Evolutionary conservation across 2,329 filamentous ascomycete species (phyloP).

Genomic region (Gnomoniopsis sp.): DNA sequence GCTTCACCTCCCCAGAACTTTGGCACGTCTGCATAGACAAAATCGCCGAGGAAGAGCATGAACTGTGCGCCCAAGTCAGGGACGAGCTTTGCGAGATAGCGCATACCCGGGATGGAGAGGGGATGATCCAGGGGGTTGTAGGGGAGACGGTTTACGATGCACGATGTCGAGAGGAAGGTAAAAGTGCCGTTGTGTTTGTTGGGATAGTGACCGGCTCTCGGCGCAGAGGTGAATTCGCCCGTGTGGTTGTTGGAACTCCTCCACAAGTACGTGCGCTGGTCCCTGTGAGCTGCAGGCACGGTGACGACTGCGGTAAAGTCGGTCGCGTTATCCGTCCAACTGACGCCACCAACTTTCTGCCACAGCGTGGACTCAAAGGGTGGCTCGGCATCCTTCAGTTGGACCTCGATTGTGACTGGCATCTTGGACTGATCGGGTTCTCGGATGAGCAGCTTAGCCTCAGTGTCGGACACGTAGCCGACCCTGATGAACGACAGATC

Average conservation of each 20-base stretch:
- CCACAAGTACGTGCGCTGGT: slow-evolving; percentile 79
- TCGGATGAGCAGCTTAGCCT: slow-evolving; percentile 77
- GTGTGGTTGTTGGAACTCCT: slow-evolving; percentile 81
- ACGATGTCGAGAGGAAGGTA: slow-evolving; percentile 89
- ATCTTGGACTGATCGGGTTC: slow-evolving; percentile 75
- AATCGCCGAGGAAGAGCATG: slow-evolving; percentile 81
- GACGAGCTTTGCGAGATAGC: slow-evolving; percentile 70
- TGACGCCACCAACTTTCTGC: slow-evolving; percentile 63
- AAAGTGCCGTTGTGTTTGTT: slow-evolving; percentile 65
- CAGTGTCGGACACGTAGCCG: slow-evolving; percentile 78
- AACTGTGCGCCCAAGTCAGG: slow-evolving; percentile 71
- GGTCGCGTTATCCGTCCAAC: slow-evolving; percentile 67
- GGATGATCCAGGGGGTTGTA: slow-evolving; percentile 84
- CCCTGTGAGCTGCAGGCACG: slow-evolving; percentile 59
- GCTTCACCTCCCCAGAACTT: slow-evolving; percentile 67
- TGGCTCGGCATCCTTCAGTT: slow-evolving; percentile 47
- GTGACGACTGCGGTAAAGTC: slow-evolving; percentile 76
- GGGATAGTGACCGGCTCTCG: slow-evolving; percentile 62
- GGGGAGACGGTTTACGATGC: slow-evolving; percentile 86
- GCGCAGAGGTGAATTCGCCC: slow-evolving; percentile 77
- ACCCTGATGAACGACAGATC: slow-evolving; percentile 83
- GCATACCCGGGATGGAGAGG: slow-evolving; percentile 76
- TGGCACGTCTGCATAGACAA: slow-evolving; percentile 89
- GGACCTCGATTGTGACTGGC: slow-evolving; percentile 70
- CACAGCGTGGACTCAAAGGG: slow-evolving; percentile 58